phyloP scores from a whole-genome alignment of 2,329 filamentous ascomycete genomes.

The Cryphonectria carpinicola region DNA sequence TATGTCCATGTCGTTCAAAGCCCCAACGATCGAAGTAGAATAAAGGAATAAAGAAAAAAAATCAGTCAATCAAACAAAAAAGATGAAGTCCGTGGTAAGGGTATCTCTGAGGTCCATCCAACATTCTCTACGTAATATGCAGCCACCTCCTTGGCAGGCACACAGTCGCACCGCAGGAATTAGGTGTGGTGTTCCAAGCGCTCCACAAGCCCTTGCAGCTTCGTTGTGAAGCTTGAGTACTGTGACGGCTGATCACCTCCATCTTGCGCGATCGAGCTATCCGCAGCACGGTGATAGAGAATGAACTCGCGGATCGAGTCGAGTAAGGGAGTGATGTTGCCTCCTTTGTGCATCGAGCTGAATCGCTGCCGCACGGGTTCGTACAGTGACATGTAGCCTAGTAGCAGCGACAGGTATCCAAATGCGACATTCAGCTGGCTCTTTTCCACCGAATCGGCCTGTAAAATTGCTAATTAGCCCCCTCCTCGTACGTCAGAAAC shows the following conservation, averaged over 20 bases:
- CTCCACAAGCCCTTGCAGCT: constrained; percentile 46
- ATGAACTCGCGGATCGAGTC: constrained; percentile 61
- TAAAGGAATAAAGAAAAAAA: not conserved
- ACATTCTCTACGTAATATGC: not conserved
- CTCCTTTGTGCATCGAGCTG: constrained; percentile 45
- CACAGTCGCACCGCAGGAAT: not conserved
- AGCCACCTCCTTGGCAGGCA: not conserved
- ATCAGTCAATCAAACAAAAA: not conserved
- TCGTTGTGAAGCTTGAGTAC: constrained; percentile 41
- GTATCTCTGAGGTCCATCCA: constrained; percentile 15
- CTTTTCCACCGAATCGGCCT: constrained; percentile 75
- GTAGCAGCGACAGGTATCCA: constrained; percentile 82
- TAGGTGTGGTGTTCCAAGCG: constrained; percentile 39
- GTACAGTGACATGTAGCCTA: constrained; percentile 77
- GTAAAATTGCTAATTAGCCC: constrained; percentile 33
- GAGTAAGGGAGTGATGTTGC: constrained; percentile 50
- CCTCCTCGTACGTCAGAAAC: not conserved
- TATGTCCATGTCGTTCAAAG: constrained; percentile 19
- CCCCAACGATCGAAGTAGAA: not conserved
- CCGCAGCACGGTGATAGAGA: constrained; percentile 54
- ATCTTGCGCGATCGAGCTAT: constrained; percentile 39
- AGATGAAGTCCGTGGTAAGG: not conserved
- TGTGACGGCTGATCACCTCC: constrained; percentile 37
- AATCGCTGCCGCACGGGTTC: constrained; percentile 49
- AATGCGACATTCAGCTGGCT: constrained; percentile 80